Base-by-base conservation (phyloP, 1,284 basidiomycete species). In the Phellopilus nigrolimitatus region DNA sequence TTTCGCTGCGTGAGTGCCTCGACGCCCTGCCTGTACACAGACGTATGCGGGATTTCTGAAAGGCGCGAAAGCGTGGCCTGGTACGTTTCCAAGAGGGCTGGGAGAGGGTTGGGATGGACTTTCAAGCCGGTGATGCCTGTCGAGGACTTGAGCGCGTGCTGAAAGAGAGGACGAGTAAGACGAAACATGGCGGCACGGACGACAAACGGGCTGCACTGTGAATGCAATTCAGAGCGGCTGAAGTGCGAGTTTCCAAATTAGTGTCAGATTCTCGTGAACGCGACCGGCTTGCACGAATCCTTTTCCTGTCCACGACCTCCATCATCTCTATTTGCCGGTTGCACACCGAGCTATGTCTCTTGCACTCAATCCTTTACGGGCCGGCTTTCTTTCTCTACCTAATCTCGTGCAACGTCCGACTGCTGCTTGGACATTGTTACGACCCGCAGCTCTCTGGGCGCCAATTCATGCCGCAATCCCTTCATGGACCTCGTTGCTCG, bases 21-120 rank as follows among this genome's bases (percentile, higher is more conserved):
- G 5, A 84, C 84, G 45, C 91, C 86, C 70, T 97, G 95, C 53
- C 91, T 83, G 72, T 97, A 99, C 49, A 95, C 86, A 56, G 90
- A 88, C 40, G 83, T 78, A 54, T 76, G 68, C 9, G 95, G 95
- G 54, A 97, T 79, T 47, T 76, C 66, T 3, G 78, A 70, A 45
- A 97, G 81, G 3, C 80, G 66, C 19, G 78, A 68, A 47, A 98
- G 82, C 1, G 95, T 98, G 48, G 79, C 74, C 61, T 83, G 74
- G 75, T 95, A 97, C 41, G 84, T 84, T 60, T 80, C 69, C 48
- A 75, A 68, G 58, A 99, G 80, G 49, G 80, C 83, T 7, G 90
- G 85, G 12, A 98, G 75, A 8, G 92, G 91, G 56, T 88, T 75
- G 17, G 75, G 81, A 71, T 91, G 91, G 22, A 88, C 84, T 6